Base-by-base conservation (phyloP, 2,329 filamentous ascomycete species). In the Aspergillus ochraceus region DNA sequence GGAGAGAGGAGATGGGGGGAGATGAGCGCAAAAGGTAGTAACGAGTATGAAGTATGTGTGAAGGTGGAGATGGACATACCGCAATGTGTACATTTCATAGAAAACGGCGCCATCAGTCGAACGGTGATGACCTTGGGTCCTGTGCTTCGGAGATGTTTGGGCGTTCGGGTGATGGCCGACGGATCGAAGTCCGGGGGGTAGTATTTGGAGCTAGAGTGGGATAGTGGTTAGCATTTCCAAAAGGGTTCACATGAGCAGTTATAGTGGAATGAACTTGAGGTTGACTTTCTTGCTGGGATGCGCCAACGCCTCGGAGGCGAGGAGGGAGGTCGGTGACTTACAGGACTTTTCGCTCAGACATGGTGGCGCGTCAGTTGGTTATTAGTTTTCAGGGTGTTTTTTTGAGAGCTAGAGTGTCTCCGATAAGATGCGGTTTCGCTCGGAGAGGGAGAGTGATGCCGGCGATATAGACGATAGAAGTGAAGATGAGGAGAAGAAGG, bases 141-240 rank as follows among this genome's bases (percentile, higher is more conserved):
- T 6, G 85, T 84, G 58, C 86, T 81, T 55, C 77, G 29, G 81
- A 76, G 66, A 56, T 88, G 62, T 86, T 79, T 79, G 19, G 75
- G 88, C 49, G 84, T 84, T 19, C 91, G 87, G 26, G 84, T 83
- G 77, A 98, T 86, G 70, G 90, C 88, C 26, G 87, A 87, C 12
- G 94, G 94, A 77, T 99, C 95, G 77, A 98, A 99, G 75, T 98
- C 92, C 4, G 88, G 81, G 77, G 90, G 77, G 67, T 87, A 88
- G 78, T 80, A 76, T 63, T 79, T 77, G 69, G 71, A 69, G 51
- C 47, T 63, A 57, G 50, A 20, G 19, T 5, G n/a, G 5, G 20
- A 22, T n/a, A 14, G 9, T 42, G 6, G 9, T 47, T 47, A 51
- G 49, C 22, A 32, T 29, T 42, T 17, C 6, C 3, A 6, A 42